Conservation (phyloP, 1,139 yeast genomes). For the Saccharomycopsis phalli region DNA sequence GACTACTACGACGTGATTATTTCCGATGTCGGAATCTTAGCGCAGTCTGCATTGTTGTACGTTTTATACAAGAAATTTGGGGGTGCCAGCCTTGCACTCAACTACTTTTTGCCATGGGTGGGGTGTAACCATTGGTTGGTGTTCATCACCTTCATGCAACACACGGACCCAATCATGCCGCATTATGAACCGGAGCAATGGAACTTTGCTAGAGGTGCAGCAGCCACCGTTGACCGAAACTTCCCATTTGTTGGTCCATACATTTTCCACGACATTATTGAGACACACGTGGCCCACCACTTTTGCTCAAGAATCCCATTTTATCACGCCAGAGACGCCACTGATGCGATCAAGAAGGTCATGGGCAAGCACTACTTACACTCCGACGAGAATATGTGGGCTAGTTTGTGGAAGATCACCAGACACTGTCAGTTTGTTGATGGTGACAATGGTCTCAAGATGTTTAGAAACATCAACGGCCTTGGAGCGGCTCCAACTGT, state of each 20-base stretch:
- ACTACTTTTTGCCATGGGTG: constrained; percentile 71
- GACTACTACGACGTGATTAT: constrained; percentile 64
- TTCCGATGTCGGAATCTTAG: constrained; percentile 62
- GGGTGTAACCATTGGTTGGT: constrained; percentile 89
- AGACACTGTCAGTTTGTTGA: constrained; percentile 79
- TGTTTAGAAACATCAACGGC: constrained; percentile 67
- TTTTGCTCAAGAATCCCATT: constrained; percentile 79
- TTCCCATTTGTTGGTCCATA: constrained; percentile 75
- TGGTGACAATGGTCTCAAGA: constrained; percentile 66
- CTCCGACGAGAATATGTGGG: constrained; percentile 65
- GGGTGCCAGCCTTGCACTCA: constrained; percentile 50
- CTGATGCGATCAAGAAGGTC: constrained; percentile 68
- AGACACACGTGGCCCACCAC: constrained; percentile 85
- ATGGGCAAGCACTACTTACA: constrained; percentile 73
- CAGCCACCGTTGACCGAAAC: constrained; percentile 78
- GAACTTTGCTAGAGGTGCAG: constrained; percentile 87
- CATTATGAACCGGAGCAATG: constrained; percentile 69
- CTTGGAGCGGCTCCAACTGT: constrained; percentile 32
- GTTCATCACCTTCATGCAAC: constrained; percentile 77
- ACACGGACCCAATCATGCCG: constrained; percentile 72
- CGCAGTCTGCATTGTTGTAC: constrained; percentile 47
- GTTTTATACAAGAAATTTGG: constrained; percentile 60
- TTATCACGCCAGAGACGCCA: constrained; percentile 76
- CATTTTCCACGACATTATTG: constrained; percentile 82
- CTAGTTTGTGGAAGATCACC: constrained; percentile 58